phyloP scores from a whole-genome alignment of 176 grass and related monocot species.

The Cymbopogon citratus region DNA sequence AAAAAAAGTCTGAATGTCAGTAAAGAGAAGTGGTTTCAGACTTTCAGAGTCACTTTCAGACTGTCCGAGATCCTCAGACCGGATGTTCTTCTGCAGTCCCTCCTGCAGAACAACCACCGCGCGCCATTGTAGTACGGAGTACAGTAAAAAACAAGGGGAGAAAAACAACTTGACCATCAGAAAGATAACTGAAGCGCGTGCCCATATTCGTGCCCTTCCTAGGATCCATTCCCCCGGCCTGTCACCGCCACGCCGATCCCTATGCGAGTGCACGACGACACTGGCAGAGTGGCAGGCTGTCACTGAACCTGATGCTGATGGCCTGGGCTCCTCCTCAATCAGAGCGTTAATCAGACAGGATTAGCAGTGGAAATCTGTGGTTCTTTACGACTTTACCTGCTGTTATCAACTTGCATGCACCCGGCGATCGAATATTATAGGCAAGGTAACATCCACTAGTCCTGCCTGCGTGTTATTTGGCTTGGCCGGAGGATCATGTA shows the following conservation, averaged over 20 bases:
- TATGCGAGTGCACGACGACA: not conserved
- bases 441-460: not conserved
- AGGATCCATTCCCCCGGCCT: slow-evolving; percentile 16
- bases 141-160: too few species aligned
- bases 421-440: not conserved
- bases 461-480: not conserved
- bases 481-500: not conserved
- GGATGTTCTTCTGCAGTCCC: not conserved
- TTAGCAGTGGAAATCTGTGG: not conserved
- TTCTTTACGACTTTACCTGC: not conserved
- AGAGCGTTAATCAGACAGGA: not conserved
- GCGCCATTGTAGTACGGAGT: too few species aligned
- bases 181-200: not conserved
- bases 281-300: not conserved
- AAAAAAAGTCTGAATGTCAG: too few species aligned
- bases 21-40: too few species aligned
- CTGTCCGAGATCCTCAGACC: too few species aligned
- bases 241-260: slow-evolving; percentile 14
- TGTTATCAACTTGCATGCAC: not conserved
- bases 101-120: too few species aligned
- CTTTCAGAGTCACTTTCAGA: too few species aligned
- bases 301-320: not conserved
- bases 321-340: not conserved
- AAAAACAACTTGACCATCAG: not conserved
- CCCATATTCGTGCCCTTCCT: not conserved